A percentile compares a stretch with the other conserved stretches of the same genome.
Evolutionary conservation across 208 protist genomes (phyloP).

Genomic region (Trypanosoma platydactyli): DNA sequence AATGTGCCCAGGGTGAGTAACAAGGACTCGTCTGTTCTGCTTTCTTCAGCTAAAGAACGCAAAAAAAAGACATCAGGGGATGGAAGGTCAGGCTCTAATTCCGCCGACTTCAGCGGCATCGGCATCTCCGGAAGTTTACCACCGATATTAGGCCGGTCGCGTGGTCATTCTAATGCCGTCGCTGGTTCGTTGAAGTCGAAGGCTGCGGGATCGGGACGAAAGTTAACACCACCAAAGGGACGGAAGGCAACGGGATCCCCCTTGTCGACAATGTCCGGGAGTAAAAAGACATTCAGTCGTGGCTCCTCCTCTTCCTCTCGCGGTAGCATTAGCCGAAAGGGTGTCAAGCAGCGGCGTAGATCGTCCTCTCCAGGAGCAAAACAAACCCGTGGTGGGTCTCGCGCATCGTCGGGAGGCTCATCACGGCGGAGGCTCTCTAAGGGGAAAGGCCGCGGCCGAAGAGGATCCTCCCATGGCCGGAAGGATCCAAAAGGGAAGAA

Average conservation of each 20-base stretch:
- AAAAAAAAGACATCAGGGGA: too few relatives aligned
- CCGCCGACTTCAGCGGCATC: neutral
- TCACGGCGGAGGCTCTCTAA: neutral
- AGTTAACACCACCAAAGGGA: neutral
- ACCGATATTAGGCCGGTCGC: neutral
- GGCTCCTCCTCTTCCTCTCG: neutral
- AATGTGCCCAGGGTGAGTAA: neutral
- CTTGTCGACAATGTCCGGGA: too few relatives aligned
- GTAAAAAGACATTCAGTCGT: neutral
- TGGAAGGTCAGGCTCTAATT: too few relatives aligned
- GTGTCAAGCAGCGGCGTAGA: neutral
- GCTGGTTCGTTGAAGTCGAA: neutral
- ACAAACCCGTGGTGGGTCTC: neutral
- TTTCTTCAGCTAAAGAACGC: neutral
- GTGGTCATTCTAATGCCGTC: neutral
- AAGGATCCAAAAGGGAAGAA: constrained; percentile 12
- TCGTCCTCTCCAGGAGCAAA: neutral
- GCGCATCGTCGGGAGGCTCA: neutral
- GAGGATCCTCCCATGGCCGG: neutral
- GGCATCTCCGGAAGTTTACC: neutral
- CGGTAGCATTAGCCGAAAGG: neutral
- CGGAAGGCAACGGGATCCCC: constrained; percentile 4
- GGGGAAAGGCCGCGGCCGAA: neutral
- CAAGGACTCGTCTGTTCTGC: neutral
- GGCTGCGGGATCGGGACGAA: neutral